Base-by-base conservation (phyloP, 768 basidiomycete species). In the Phlebiopsis gigantea region DNA sequence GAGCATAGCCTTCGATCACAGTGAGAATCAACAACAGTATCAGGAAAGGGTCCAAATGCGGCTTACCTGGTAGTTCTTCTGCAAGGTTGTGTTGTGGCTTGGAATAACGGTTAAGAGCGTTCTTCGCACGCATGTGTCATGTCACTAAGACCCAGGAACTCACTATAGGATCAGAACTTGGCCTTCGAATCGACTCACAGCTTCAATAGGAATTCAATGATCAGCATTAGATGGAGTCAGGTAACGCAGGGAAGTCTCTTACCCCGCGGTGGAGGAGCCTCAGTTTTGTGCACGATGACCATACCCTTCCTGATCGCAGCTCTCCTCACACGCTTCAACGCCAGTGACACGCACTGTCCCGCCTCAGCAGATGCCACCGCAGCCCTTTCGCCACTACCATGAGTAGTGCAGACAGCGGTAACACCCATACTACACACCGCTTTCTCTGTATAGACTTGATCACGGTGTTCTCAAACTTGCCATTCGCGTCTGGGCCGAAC, bases 381-480 rank as follows among this genome's bases (percentile, higher is more conserved):
- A 21, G 89, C 93, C 30, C 94, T 88, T 24, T 25, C 46, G 53
- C 3, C 14, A 28, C 50, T 24, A n/a, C 30, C 34, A 30, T 61
- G 10, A 57, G 39, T 9, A 56, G 42, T 19, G 31, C 4, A 45
- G 17, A 14, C 14, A 30, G 14, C 26, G 29, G 44, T 1, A 42
- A 49, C n/a, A 14, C 14, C 7, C 5, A 26, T 22, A 54, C 7
- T n/a, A 39, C 42, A 17, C 66, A 88, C 89, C 90, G 75, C 71
- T 98, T 99, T 57, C 95, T 81, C 72, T 98, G 95, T 73, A 99
- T 99, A 62, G 85, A 89, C 75, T 90, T 93, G 59, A 99, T 75
- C 8, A 84, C 74, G 0, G 90, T 90, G 39, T 80, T 78, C 59
- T 85, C 81, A 70, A 87, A 98, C 64, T 90, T 86, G 1, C 96